Conservation (phyloP, 768 basidiomycete genomes). For the Russula sp. region DNA sequence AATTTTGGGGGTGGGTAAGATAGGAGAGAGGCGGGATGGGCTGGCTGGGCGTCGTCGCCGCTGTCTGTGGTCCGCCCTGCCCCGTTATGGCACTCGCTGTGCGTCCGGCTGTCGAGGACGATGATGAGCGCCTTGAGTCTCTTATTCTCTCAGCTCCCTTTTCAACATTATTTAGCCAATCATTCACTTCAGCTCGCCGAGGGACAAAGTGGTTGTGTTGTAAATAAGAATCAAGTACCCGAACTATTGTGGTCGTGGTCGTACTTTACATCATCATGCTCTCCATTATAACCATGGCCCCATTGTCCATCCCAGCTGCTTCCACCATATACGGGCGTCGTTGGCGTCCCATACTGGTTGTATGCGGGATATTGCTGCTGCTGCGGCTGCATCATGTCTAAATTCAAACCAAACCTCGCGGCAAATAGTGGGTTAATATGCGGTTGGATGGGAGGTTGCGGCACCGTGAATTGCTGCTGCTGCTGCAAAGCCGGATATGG, state of each 20-base stretch:
- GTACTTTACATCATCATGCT: not conserved
- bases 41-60: constrained; percentile 15
- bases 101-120: constrained; percentile 4
- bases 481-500: constrained; percentile 17
- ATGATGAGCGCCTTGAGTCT: not conserved
- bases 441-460: constrained; percentile 51
- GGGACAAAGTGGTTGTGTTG: not conserved
- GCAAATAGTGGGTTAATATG: constrained; percentile 84
- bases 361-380: constrained; percentile 20
- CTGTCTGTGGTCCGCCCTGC: constrained; percentile 11
- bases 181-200: not conserved
- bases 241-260: not conserved
- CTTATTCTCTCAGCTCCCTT: not conserved
- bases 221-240: constrained; percentile 6
- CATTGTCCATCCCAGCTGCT: constrained; percentile 16
- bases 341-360: constrained; percentile 3
- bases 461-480: constrained; percentile 4
- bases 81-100: constrained; percentile 17
- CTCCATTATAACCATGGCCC: not conserved
- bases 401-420: constrained; percentile 50
- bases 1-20: not conserved
- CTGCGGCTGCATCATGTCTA: constrained; percentile 28
- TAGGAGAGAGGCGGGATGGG: not conserved
- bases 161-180: not conserved
- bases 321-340: constrained; percentile 7